Conservation (phyloP, 768 basidiomycete genomes). For the Leccinum subtestaceum region DNA sequence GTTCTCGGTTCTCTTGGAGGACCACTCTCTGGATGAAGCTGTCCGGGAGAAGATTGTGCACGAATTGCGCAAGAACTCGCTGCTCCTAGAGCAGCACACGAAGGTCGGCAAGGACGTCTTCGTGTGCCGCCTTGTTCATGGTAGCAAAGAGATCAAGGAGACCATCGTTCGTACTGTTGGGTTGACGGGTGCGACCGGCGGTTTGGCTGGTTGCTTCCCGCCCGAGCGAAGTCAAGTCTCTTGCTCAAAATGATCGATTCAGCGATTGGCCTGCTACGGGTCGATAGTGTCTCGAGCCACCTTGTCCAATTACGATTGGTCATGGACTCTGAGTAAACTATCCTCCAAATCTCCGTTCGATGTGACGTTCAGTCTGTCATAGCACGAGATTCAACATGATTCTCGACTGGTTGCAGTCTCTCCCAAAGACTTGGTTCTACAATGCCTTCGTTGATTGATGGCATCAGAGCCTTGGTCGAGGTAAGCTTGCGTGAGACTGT, state of each 20-base stretch:
- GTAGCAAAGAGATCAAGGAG: slow-evolving; percentile 19
- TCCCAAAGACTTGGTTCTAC: slow-evolving; percentile 19
- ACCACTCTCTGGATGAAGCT: slow-evolving; percentile 23
- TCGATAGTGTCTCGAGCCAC: slow-evolving; percentile 19
- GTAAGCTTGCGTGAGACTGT: slow-evolving; percentile 5
- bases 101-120: slow-evolving; percentile 25
- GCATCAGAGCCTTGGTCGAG: slow-evolving; percentile 29
- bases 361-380: slow-evolving; percentile 1
- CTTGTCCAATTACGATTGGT: slow-evolving; percentile 37
- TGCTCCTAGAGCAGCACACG: slow-evolving; percentile 30
- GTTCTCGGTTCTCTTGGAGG: slow-evolving; percentile 29
- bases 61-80: slow-evolving; percentile 23
- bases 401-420: slow-evolving; percentile 24
- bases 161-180: slow-evolving; percentile 13
- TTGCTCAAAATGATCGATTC: slow-evolving; percentile 38
- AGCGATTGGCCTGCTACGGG: slow-evolving; percentile 30
- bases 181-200: slow-evolving; percentile 8
- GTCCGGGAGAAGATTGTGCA: slow-evolving; percentile 26
- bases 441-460: slow-evolving; percentile 13
- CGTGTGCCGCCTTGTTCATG: slow-evolving; percentile 31
- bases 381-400: slow-evolving; percentile 25
- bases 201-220: slow-evolving; percentile 20
- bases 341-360: neutral
- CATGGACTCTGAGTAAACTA: slow-evolving; percentile 41
- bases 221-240: slow-evolving; percentile 23